Evolutionary conservation across 1,284 basidiomycete species (phyloP).

Genomic region (Malassezia yamatoensis): DNA sequence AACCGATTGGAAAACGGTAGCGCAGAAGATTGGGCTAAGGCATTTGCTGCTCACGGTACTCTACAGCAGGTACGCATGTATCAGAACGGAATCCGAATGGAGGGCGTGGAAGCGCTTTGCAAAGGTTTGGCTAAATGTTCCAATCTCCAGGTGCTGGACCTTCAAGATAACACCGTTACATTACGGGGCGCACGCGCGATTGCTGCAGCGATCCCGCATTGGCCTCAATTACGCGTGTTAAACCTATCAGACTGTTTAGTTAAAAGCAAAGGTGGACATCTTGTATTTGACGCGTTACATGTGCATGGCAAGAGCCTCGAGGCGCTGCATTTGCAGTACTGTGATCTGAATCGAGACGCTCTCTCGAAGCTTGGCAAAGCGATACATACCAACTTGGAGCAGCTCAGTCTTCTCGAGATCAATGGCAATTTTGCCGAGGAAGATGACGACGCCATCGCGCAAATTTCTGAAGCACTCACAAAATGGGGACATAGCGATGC

Average conservation of each 20-base stretch:
- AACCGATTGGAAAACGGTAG: conserved; percentile 89
- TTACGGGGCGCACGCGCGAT: conserved; percentile 64
- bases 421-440: conserved; percentile 47
- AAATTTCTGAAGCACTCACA: conserved; percentile 33
- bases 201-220: conserved; percentile 59
- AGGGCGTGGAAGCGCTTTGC: conserved; percentile 75
- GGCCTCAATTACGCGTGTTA: conserved; percentile 64
- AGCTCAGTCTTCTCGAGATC: conserved; percentile 36
- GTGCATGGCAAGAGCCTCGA: conserved; percentile 30
- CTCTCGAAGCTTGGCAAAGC: conserved; percentile 31
- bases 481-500: conserved; percentile 35
- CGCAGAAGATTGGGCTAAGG: conserved; percentile 71
- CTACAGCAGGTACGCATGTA: conserved; percentile 81
- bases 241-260: conserved; percentile 89
- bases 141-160: conserved; percentile 66
- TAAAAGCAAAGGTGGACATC: conserved; percentile 53
- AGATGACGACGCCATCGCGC: conserved; percentile 40
- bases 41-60: conserved; percentile 68
- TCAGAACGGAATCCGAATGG: conserved; percentile 93
- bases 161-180: conserved; percentile 93
- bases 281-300: conserved; percentile 31
- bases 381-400: conserved; percentile 25
- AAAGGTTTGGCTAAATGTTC: conserved; percentile 62
- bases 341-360: conserved; percentile 37
- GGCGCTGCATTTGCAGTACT: conserved; percentile 40